phyloP scores from a whole-genome alignment of 2,329 filamentous ascomycete genomes.

The Ophiostoma perfectum region DNA sequence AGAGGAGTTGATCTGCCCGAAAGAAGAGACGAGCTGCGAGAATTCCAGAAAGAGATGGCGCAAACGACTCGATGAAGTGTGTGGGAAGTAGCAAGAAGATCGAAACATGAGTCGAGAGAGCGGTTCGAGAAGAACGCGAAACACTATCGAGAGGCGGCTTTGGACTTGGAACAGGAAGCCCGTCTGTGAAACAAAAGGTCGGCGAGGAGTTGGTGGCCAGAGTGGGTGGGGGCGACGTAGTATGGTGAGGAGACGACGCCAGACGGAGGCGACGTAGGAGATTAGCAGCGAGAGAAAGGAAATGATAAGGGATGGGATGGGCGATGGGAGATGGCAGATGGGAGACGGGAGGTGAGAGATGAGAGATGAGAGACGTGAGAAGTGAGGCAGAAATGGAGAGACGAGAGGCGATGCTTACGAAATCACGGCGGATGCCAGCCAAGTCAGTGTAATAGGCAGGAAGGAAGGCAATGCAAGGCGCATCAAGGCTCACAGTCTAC shows the following conservation, averaged over 20 bases:
- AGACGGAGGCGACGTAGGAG: not conserved
- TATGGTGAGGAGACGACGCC: not conserved
- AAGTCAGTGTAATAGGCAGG: not conserved
- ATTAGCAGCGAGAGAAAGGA: not conserved
- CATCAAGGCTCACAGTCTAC: not conserved
- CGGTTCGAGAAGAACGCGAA: conserved; percentile 2
- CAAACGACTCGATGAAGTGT: no score
- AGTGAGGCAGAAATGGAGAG: no score
- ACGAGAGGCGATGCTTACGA: not conserved
- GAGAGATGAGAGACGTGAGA: not conserved
- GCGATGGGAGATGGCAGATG: no score
- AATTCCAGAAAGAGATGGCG: no score
- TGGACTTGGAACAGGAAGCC: conserved; percentile 2
- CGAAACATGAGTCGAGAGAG: not conserved
- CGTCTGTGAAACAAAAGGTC: conserved; percentile 2
- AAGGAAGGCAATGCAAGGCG: conserved; percentile 2
- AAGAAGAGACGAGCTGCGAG: no score
- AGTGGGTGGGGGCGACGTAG: conserved; percentile 5
- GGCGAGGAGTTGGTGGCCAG: not conserved
- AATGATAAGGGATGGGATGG: not conserved
- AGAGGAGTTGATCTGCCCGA: no score
- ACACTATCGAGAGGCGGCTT: not conserved
- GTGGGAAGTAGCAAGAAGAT: not conserved
- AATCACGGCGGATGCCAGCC: not conserved
- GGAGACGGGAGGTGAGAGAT: not conserved